phyloP scores from a whole-genome alignment of 257 asterid species.

The Salvia miltiorrhiza region DNA sequence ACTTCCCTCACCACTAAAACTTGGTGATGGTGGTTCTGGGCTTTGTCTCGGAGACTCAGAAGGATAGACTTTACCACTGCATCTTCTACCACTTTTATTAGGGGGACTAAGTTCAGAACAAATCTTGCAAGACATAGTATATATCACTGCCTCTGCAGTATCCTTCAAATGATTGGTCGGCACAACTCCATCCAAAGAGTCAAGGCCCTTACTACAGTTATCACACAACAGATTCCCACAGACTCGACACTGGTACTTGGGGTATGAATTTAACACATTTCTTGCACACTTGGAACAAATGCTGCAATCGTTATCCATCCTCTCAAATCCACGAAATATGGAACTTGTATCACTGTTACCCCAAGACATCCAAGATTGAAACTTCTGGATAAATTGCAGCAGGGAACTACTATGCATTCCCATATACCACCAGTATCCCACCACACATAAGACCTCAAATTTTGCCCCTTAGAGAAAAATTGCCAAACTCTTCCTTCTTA shows the following conservation, averaged over 20 bases:
- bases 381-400: conserved; percentile 59
- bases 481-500: conserved; percentile 15
- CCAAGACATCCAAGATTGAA: conserved; percentile 62
- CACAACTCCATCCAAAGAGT: conserved; percentile 32
- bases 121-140: conserved; percentile 47
- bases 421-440: conserved; percentile 49
- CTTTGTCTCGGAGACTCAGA: conserved; percentile 72
- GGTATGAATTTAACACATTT: conserved; percentile 34
- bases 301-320: conserved; percentile 34
- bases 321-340: conserved; percentile 31
- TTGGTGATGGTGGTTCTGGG: conserved; percentile 79
- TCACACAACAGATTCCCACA: conserved; percentile 56
- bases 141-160: conserved; percentile 22
- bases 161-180: conserved; percentile 27
- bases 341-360: conserved; percentile 33
- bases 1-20: conserved; percentile 66
- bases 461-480: conserved; percentile 8
- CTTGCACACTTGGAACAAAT: conserved; percentile 48
- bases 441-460: conserved; percentile 29
- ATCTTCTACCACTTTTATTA: conserved; percentile 37
- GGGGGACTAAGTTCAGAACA: conserved; percentile 41
- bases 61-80: conserved; percentile 68
- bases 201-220: conserved; percentile 44
- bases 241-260: conserved; percentile 55
- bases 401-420: conserved; percentile 61